A percentile compares a stretch with the other conserved stretches of the same genome.
Evolutionary conservation across 495 filamentous ascomycete species (phyloP).

Genomic region (Rostrohypoxylon terebratum): DNA sequence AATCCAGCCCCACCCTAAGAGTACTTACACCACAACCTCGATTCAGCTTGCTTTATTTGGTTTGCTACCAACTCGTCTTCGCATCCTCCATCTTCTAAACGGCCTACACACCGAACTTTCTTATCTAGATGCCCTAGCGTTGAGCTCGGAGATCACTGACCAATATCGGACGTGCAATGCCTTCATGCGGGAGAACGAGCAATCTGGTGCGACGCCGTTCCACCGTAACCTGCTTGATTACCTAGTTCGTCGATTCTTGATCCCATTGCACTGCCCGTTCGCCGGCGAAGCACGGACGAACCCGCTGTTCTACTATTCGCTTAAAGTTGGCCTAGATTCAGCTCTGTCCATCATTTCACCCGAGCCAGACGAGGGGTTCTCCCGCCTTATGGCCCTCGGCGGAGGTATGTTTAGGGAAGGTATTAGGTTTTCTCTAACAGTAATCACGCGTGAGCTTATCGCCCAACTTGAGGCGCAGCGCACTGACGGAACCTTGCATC

Average conservation of each 20-base stretch:
- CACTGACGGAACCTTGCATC: conserved; percentile 47
- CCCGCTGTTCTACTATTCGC: conserved; percentile 67
- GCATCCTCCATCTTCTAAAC: conserved; percentile 63
- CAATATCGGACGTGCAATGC: conserved; percentile 51
- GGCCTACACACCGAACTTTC: conserved; percentile 60
- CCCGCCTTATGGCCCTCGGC: conserved; percentile 55
- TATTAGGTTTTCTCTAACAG: conserved; percentile 49
- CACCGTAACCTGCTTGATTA: conserved; percentile 53
- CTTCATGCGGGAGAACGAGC: conserved; percentile 33
- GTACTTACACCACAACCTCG: conserved; percentile 61
- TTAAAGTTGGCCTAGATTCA: conserved; percentile 64
- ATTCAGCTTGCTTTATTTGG: conserved; percentile 64
- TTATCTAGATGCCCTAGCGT: conserved; percentile 63
- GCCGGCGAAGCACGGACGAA: conserved; percentile 60
- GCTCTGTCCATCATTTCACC: conserved; percentile 64
- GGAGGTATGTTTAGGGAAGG: conserved; percentile 64
- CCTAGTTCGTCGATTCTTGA: conserved; percentile 64
- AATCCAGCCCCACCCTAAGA: conserved; percentile 49
- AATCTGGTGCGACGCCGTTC: conserved; percentile 43
- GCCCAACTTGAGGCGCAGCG: conserved; percentile 49
- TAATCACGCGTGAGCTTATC: conserved; percentile 57
- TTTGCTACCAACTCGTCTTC: conserved; percentile 62
- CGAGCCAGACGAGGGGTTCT: conserved; percentile 55
- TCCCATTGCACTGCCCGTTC: conserved; percentile 66
- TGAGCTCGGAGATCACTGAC: conserved; percentile 58